Base-by-base conservation (phyloP, 257 asterid species). In the Solanum stenotomum region DNA sequence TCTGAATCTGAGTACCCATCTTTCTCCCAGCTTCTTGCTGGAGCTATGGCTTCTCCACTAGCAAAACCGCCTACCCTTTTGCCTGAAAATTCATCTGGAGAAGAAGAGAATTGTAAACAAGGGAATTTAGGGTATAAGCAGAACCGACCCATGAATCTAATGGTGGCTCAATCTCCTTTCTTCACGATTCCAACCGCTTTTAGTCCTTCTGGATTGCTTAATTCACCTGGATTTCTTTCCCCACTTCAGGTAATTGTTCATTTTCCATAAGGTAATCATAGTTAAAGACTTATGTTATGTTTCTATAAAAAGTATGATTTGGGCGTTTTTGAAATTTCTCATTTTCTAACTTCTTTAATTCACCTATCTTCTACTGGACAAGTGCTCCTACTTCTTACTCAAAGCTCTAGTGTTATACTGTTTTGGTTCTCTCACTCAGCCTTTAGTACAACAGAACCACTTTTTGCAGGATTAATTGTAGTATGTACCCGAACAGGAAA, bases 11-110 rank as follows among this genome's bases (percentile, higher is more conserved):
- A 93, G 91, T 67, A 56, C 90, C 87, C 87, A 31, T 93, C 99
- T 29, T 96, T 96, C 93, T 96, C 98, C 27, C 98, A 95, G 93
- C 94, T 96, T 35, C 90, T 96, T 2, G 98, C 98, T 63, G 99
- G 98, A 25, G 98, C 99, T 29, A 96, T 95, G 96, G 93, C 95
- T 85, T 95, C 99, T 29, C 99, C 99, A 12, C 68, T 90, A 52
- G 92, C 90, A 13, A 90, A 87, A 74, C 90, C 91, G 8, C 15
- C 63, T 2, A 38, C 37, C 35, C 84, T 40, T 42, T 40, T 78
- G 14, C 34, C 37, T 38, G 52, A 76, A 76, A 35, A 74, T 31
- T 33, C 42, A 56, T 20, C 87, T 4, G 31, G 29, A 46, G 88
- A 81, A 25, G 84, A 46, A 5, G 67, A 67, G 22, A 70, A 49